Conservation (phyloP, 2,329 filamentous ascomycete species). For the Lasiodiplodia gonubiensis region DNA sequence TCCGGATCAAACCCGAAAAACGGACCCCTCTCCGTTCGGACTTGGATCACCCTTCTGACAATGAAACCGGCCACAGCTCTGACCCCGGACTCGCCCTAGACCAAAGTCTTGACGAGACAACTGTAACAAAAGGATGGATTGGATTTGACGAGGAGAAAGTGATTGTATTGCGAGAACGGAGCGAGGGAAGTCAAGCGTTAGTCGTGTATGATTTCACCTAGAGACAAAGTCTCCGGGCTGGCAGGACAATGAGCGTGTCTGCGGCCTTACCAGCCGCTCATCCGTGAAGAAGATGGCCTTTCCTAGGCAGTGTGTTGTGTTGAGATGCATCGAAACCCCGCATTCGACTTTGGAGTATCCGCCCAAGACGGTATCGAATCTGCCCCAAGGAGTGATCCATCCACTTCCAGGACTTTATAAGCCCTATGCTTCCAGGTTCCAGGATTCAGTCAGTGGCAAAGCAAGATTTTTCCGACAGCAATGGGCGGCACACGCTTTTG, state of each 20-base stretch:
- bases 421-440: not conserved
- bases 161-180: conserved; percentile 78
- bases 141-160: conserved; percentile 93
- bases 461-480: not conserved
- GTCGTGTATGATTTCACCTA: conserved; percentile 88
- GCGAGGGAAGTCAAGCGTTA: conserved; percentile 71
- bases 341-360: not conserved
- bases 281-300: conserved; percentile 8
- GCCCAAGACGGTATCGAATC: not conserved
- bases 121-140: conserved; percentile 67
- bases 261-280: not conserved
- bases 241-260: conserved; percentile 6
- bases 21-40: not conserved
- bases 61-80: conserved; percentile 37
- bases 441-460: not conserved
- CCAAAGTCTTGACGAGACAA: conserved; percentile 41
- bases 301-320: conserved; percentile 1
- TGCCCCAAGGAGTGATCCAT: not conserved
- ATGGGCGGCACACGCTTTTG: not conserved
- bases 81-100: conserved; percentile 42
- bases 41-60: conserved; percentile 26
- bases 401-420: too few relatives aligned
- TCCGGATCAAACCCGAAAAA: conserved; percentile 56
- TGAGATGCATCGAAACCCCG: not conserved
- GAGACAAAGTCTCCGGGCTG: conserved; percentile 6